Percentiles rank a stretch among this genome's conserved stretches.
These are phyloP conservation scores for Styphnolobium japonicum DNA, from an alignment of 306 rosid genomes.

Conservation along the genomic window DNA sequence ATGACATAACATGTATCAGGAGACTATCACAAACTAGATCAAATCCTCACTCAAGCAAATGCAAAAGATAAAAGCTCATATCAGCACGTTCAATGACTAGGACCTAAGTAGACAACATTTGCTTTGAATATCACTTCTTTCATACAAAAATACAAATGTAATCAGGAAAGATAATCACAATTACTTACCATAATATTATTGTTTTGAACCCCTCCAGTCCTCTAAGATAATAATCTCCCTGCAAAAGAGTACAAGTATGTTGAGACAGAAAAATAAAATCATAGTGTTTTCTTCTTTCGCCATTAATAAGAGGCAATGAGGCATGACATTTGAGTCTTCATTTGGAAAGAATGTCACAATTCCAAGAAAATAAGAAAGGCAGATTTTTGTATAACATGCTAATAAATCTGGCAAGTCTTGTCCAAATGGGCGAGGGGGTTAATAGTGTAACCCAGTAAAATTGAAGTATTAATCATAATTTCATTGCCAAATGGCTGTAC, in stretches of 20 bases:
- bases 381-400: background rate
- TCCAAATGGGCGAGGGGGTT: background rate
- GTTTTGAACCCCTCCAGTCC: slow-evolving; percentile 57
- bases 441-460: slow-evolving; percentile 2
- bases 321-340: background rate
- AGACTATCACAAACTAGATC: background rate
- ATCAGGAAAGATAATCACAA: background rate
- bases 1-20: background rate
- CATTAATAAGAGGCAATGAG: background rate
- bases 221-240: slow-evolving; percentile 83
- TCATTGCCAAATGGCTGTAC: slow-evolving; percentile 87
- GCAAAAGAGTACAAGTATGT: slow-evolving; percentile 19
- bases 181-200: slow-evolving; percentile 63
- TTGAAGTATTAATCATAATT: slow-evolving; percentile 18
- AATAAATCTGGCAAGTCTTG: background rate
- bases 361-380: background rate
- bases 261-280: slow-evolving; percentile 2
- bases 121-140: background rate
- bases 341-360: background rate
- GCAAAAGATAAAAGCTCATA: slow-evolving; percentile 10
- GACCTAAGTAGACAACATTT: background rate
- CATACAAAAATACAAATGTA: background rate
- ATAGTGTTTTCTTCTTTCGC: background rate
- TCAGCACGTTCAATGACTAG: background rate
- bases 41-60: background rate